Percentiles rank a stretch among this genome's conserved stretches.
These are phyloP conservation scores for Heliamphora pulchella DNA, from an alignment of 179 eudicot genomes.

Conservation along the genomic window DNA sequence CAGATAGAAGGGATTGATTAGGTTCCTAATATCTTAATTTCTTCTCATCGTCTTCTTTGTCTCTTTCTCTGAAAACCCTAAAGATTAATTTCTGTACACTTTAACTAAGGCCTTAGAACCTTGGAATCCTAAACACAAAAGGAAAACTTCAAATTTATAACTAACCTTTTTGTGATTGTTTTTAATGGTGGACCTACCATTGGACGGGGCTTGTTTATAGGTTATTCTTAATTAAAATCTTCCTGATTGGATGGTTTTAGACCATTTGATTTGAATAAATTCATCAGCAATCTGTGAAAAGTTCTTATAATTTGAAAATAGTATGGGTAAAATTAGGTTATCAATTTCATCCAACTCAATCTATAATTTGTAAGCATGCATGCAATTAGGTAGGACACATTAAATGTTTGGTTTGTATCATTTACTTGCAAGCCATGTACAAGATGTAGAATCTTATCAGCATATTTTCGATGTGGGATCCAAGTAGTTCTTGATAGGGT, in stretches of 20 bases:
- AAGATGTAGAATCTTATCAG: neutral
- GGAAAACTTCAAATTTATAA: no score
- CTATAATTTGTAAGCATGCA: neutral
- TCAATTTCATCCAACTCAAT: neutral
- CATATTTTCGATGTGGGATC: neutral
- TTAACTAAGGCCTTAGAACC: no score
- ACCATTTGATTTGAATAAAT: neutral
- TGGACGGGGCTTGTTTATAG: no score
- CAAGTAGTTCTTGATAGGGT: neutral
- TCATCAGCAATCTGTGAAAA: neutral
- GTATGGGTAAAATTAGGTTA: neutral
- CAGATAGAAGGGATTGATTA: no score
- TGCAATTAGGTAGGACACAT: neutral
- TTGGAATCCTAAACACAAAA: no score
- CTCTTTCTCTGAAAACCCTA: no score
- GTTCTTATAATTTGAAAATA: neutral
- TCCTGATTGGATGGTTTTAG: neutral
- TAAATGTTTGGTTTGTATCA: neutral
- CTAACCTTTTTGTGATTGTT: no score
- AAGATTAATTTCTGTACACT: no score
- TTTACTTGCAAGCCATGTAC: neutral
- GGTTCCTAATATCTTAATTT: no score
- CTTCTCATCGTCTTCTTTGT: no score
- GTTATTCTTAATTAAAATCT: neutral
- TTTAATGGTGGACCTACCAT: no score